phyloP scores from a whole-genome alignment of 2,329 filamentous ascomycete genomes.

The Sporothrix variecibatus region DNA sequence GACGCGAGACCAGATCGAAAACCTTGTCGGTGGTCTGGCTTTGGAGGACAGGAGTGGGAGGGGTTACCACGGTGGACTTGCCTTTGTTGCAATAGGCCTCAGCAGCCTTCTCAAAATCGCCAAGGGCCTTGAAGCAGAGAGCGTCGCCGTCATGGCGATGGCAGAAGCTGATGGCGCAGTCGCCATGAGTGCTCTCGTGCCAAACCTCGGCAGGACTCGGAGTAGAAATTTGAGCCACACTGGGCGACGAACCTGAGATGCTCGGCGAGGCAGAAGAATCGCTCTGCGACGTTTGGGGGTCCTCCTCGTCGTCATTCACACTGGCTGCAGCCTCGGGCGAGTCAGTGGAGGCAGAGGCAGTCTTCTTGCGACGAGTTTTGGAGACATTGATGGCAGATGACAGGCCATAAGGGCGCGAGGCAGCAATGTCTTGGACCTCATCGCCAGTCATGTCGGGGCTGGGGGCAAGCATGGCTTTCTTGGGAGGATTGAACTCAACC shows the following conservation, averaged over 20 bases:
- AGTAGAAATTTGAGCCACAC: background rate
- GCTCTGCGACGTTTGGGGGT: background rate
- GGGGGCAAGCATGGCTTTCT: constrained; percentile 6
- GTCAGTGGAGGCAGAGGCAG: background rate
- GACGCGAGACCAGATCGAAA: background rate
- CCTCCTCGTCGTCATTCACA: background rate
- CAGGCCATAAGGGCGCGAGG: background rate
- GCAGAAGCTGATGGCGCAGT: constrained; percentile 4
- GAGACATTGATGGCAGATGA: background rate
- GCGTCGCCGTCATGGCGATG: constrained; percentile 20
- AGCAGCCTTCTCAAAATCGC: background rate
- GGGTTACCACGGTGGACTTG: background rate
- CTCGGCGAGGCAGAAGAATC: background rate
- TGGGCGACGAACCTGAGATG: background rate
- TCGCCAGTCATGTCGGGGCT: background rate
- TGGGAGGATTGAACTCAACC: constrained; percentile 2
- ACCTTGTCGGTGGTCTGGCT: background rate
- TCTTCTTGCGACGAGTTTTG: background rate
- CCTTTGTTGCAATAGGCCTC: background rate
- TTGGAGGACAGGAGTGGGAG: background rate
- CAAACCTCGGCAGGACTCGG: background rate
- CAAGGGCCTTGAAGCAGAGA: background rate
- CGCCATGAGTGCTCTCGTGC: constrained; percentile 17
- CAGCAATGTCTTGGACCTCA: background rate
- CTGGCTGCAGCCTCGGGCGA: background rate